Base-by-base conservation (phyloP, 257 asterid genomes). In the Ballota nigra region DNA sequence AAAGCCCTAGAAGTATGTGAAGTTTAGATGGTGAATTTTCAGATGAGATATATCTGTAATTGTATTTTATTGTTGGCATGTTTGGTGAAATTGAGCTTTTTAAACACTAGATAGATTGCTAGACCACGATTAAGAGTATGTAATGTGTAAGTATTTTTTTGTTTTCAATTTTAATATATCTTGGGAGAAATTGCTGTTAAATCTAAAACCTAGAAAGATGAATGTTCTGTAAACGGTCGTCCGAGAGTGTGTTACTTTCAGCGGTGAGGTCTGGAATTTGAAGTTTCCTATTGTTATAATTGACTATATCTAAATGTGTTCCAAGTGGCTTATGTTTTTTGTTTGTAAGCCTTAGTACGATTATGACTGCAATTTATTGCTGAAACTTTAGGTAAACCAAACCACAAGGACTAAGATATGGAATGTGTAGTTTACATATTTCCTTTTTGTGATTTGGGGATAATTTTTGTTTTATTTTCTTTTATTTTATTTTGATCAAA, bases 101-200 rank as follows among this genome's bases (percentile, higher is more conserved):
- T 26, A 66, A 71, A 59, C 52, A 65, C 69, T 66, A 65, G 53
- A 57, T 20, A 71, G 18, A n/a, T 59, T 51, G 67, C 23, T 34
- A 43, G 45, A 26, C 53, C 28, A 31, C 10, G 13, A 16, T 41
- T 51, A 40, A 29, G 76, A 55, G 22, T 22, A 63, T 70, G 52
- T 15, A 40, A 18, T 43, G 29, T 43, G 15, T 43, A 41, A 12
- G 34, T 65, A 8, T 49, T 51, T 5, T 11, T 20, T 45, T 61
- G 68, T 13, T 19, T 68, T 52, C 33, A 8, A 52, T 52, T 36
- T 33, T 34, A 13, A 23, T 60, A 45, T 31, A 51, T 43, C 70
- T 61, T 4, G 22, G 59, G 47, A 18, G 66, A 72, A 24, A 45
- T 38, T 63, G 16, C 11, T 73, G 28, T 43, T 36, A 24, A 19